Conservation (phyloP, 192 early-diverging fungal species). For the Martensiomyces pterosporus region DNA sequence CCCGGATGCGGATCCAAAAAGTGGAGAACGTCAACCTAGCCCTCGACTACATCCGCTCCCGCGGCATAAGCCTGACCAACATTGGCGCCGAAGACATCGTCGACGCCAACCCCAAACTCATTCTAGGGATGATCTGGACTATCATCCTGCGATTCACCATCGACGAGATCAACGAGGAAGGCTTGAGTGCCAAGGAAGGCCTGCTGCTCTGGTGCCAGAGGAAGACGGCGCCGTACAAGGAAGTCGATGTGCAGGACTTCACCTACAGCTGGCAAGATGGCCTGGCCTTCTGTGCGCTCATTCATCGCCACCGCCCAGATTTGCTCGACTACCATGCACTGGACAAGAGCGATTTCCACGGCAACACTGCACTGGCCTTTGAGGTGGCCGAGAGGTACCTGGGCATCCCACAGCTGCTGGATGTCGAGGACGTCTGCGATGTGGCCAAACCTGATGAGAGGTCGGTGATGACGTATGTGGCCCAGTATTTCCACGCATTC, state of each 20-base stretch:
- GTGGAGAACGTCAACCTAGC: conserved; percentile 95
- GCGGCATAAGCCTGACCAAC: conserved; percentile 86
- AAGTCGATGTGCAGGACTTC: conserved; percentile 87
- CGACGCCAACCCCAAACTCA: conserved; percentile 84
- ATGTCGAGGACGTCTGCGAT: conserved; percentile 95
- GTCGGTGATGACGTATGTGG: conserved; percentile 97
- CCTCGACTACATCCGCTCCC: conserved; percentile 83
- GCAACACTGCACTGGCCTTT: conserved; percentile 90
- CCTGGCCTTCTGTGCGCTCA: conserved; percentile 93
- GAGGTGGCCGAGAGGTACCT: conserved; percentile 88
- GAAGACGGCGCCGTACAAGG: conserved; percentile 77
- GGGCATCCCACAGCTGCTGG: conserved; percentile 88
- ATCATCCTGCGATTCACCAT: conserved; percentile 97
- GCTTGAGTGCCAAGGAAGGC: conserved; percentile 93
- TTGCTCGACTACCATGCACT: conserved; percentile 83
- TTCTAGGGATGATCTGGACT: conserved; percentile 95
- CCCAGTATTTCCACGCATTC: conserved; percentile 98
- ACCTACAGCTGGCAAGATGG: conserved; percentile 93
- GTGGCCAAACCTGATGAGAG: conserved; percentile 90
- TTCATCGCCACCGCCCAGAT: conserved; percentile 96
- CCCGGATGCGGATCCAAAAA: conserved; percentile 89
- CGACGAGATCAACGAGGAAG: conserved; percentile 90
- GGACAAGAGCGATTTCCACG: conserved; percentile 77
- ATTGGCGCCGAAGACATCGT: conserved; percentile 99
- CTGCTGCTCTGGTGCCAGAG: conserved; percentile 96